phyloP scores from a whole-genome alignment of 768 basidiomycete genomes.

The Obba rivulosa region DNA sequence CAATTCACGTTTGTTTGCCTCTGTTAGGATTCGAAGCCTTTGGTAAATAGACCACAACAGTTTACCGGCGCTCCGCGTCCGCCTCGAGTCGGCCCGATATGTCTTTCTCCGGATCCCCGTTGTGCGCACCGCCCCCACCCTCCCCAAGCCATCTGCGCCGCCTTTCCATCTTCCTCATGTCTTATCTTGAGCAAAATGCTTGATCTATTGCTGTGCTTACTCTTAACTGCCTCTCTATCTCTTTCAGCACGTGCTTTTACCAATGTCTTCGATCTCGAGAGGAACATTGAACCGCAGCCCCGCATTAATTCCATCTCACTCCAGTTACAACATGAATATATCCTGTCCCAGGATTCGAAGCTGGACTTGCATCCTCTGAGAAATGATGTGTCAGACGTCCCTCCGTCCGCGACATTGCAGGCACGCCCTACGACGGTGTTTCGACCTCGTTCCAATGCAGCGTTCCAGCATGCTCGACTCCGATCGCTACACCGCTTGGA shows the following conservation, averaged over 20 bases:
- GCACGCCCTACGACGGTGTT: conserved; percentile 53
- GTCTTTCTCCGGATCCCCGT: no score
- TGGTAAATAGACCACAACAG: conserved; percentile 9
- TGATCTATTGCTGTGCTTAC: no score
- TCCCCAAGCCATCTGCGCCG: no score
- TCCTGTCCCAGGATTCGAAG: neutral
- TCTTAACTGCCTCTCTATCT: neutral
- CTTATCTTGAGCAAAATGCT: no score
- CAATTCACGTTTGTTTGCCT: conserved; percentile 7
- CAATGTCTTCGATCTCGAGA: neutral
- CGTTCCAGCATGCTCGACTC: conserved; percentile 46
- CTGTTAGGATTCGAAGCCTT: conserved; percentile 18
- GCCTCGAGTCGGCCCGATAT: neutral
- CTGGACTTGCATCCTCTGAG: neutral
- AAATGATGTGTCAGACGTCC: conserved; percentile 8
- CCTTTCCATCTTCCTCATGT: no score
- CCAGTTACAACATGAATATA: conserved; percentile 7
- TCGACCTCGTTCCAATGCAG: conserved; percentile 49
- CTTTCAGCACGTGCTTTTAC: neutral
- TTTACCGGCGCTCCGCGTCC: neutral
- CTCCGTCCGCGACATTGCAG: conserved; percentile 28
- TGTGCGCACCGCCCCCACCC: no score
- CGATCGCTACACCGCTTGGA: conserved; percentile 44
- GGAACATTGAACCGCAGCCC: neutral
- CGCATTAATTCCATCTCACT: conserved; percentile 9